Conservation (phyloP, 768 basidiomycete species). For the Termitomyces sp. region DNA sequence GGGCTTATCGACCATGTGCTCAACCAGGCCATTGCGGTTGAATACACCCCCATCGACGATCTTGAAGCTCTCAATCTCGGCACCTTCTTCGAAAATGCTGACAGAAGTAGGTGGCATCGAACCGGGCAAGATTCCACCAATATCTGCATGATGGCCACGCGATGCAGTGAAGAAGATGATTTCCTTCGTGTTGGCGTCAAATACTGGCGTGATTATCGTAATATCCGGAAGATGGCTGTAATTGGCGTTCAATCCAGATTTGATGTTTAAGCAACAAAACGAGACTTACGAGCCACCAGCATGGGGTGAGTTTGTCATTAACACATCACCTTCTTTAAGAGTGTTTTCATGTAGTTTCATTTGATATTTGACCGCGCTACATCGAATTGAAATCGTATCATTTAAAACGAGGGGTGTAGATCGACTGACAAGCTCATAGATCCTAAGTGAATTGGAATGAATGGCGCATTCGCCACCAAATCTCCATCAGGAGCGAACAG, state of each 20-base stretch:
- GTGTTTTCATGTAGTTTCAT: conserved; percentile 68
- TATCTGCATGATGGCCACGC: conserved; percentile 91
- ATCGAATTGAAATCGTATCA: background rate
- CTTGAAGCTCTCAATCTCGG: conserved; percentile 87
- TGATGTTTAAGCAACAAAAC: background rate
- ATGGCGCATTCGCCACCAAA: conserved; percentile 91
- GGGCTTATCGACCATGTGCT: conserved; percentile 80
- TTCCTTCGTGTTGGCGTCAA: conserved; percentile 53
- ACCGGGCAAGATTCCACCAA: conserved; percentile 87
- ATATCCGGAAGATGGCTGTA: conserved; percentile 61
- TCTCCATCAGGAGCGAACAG: conserved; percentile 94
- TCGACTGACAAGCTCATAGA: conserved; percentile 83
- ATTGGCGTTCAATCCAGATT: background rate
- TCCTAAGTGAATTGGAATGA: conserved; percentile 82
- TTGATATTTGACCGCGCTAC: conserved; percentile 83
- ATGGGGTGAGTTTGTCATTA: conserved; percentile 88
- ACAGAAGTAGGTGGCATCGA: conserved; percentile 95
- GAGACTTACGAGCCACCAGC: conserved; percentile 79
- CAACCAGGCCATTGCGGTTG: conserved; percentile 65
- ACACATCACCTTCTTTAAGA: conserved; percentile 85
- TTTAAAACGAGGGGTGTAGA: background rate
- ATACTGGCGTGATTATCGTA: conserved; percentile 92
- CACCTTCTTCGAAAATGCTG: conserved; percentile 92
- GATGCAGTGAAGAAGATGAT: conserved; percentile 94
- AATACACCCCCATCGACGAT: conserved; percentile 82